Evolutionary conservation across 371 early-diverging fungal species (phyloP).

Genomic region (Haplosporangium sp.): DNA sequence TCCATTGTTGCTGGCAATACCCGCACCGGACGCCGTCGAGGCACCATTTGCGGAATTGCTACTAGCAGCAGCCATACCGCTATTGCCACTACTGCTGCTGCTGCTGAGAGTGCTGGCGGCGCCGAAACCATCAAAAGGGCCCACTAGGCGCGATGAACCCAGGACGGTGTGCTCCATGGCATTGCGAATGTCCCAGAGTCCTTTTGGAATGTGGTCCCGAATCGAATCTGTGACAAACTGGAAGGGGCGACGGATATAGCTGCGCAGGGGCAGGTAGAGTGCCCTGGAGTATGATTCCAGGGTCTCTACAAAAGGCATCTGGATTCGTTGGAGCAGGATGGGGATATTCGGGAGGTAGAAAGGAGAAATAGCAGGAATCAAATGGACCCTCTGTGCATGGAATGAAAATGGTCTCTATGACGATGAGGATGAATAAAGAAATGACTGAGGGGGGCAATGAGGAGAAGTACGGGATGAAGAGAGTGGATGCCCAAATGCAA

Average conservation of each 20-base stretch:
- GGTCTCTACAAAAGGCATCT: conserved; percentile 57
- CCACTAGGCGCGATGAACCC: conserved; percentile 22
- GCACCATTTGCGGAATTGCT: background rate
- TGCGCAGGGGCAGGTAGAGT: conserved; percentile 52
- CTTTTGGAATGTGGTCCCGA: conserved; percentile 40
- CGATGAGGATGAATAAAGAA: background rate
- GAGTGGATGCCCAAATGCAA: background rate
- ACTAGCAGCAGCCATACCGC: background rate
- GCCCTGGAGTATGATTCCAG: conserved; percentile 59
- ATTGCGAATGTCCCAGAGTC: conserved; percentile 32
- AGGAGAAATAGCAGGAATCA: conserved; percentile 1
- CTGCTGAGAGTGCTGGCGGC: conserved; percentile 1
- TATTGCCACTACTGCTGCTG: conserved; percentile 2
- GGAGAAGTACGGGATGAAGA: background rate
- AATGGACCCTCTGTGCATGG: background rate
- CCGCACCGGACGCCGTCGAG: background rate
- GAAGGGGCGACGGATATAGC: conserved; percentile 51
- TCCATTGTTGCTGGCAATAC: background rate
- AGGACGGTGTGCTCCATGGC: conserved; percentile 37
- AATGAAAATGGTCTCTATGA: background rate
- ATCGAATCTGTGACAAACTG: conserved; percentile 44
- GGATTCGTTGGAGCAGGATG: conserved; percentile 56
- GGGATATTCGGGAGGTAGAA: background rate
- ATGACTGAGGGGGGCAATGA: background rate
- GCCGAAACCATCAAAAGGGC: conserved; percentile 15